phyloP scores from a whole-genome alignment of 2,329 filamentous ascomycete genomes.

The Cercospora nicotianae region DNA sequence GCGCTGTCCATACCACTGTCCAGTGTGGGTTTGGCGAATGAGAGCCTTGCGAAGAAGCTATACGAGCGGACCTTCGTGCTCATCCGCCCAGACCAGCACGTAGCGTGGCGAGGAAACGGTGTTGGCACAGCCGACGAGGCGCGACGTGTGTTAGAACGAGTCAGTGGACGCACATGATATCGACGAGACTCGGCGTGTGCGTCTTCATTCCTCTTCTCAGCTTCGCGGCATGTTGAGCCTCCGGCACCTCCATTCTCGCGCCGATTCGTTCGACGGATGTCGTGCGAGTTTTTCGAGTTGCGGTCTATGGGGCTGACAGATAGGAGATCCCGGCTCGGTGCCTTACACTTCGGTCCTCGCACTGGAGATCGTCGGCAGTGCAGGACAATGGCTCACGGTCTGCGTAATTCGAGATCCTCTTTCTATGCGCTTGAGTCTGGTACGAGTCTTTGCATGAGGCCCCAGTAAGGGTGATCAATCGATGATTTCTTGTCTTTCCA shows the following conservation, averaged over 20 bases:
- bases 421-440: not conserved
- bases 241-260: not conserved
- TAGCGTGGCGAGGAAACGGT: slow-evolving; percentile 49
- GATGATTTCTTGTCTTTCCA: not conserved
- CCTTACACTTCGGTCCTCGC: not conserved
- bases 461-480: too few species aligned
- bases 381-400: not conserved
- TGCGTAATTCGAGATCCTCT: not conserved
- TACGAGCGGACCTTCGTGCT: slow-evolving; percentile 59
- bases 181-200: not conserved
- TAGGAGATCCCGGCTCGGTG: not conserved
- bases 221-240: not conserved
- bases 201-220: not conserved
- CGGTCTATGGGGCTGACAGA: not conserved
- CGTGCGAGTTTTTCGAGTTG: not conserved
- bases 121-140: not conserved
- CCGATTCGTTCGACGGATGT: not conserved
- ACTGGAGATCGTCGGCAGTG: not conserved
- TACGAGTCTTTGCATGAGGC: too few species aligned
- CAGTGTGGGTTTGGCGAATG: not conserved
- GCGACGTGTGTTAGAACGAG: not conserved
- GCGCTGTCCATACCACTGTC: not conserved
- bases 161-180: not conserved
- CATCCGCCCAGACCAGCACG: slow-evolving; percentile 59
- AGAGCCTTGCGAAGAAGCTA: slow-evolving; percentile 40